phyloP scores from a whole-genome alignment of 1,139 yeast species.

The Protomyces pachydermus region DNA sequence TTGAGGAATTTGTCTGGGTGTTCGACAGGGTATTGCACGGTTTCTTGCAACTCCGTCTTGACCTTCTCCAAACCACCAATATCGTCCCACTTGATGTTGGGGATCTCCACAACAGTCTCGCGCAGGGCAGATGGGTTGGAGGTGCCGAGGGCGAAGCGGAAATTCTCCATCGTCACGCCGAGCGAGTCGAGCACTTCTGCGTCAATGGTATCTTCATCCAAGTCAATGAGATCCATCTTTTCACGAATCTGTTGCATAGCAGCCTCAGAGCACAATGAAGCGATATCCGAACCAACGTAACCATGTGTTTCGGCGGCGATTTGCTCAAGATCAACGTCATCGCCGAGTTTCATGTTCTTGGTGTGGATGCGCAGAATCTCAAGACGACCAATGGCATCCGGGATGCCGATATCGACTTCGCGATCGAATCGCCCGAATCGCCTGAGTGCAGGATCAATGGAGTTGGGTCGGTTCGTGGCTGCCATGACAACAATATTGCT shows the following conservation, averaged over 20 bases:
- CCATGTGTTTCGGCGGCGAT: conserved; percentile 93
- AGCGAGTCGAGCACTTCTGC: conserved; percentile 94
- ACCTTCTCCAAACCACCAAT: conserved; percentile 93
- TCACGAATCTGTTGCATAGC: conserved; percentile 99
- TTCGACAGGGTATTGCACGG: conserved; percentile 96
- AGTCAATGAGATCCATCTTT: conserved; percentile 96
- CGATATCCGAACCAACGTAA: conserved; percentile 93
- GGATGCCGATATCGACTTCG: conserved; percentile 98
- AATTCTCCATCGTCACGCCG: conserved; percentile 98
- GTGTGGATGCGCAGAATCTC: conserved; percentile 92
- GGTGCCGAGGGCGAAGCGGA: conserved; percentile 94
- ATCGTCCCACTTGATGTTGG: conserved; percentile 98
- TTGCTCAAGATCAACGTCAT: conserved; percentile 90
- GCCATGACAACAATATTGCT: conserved; percentile 94
- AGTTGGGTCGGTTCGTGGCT: conserved; percentile 95
- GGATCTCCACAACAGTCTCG: conserved; percentile 98
- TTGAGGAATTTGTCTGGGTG: conserved; percentile 98
- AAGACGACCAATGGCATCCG: conserved; percentile 96
- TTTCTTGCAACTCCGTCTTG: conserved; percentile 94
- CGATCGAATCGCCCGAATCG: conserved; percentile 98
- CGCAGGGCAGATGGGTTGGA: conserved; percentile 98
- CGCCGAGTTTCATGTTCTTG: conserved; percentile 94
- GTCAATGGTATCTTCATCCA: conserved; percentile 96
- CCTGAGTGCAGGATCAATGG: conserved; percentile 96
- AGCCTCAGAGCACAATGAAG: conserved; percentile 96